Evolutionary conservation across 1,284 basidiomycete species (phyloP).

Genomic region (Blastosporella zonata): DNA sequence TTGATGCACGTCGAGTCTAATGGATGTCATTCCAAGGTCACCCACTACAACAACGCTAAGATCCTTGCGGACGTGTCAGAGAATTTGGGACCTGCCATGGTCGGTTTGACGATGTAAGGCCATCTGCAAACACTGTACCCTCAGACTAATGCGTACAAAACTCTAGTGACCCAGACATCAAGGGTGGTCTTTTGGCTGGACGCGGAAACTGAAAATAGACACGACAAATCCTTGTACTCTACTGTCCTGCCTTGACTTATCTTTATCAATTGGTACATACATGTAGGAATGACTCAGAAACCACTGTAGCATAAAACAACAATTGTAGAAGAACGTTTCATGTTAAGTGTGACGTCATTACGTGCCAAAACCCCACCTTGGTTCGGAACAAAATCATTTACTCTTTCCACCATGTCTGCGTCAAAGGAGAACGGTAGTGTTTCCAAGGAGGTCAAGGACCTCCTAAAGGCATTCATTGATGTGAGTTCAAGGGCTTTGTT

Average conservation of each 20-base stretch:
- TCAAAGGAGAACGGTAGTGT: not conserved
- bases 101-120: slow-evolving; percentile 84
- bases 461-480: slow-evolving; percentile 34
- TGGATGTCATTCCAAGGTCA: slow-evolving; percentile 53
- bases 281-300: not conserved
- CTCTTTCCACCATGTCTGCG: slow-evolving; percentile 12
- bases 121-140: slow-evolving; percentile 1
- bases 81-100: slow-evolving; percentile 89
- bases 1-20: slow-evolving; percentile 5
- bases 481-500: slow-evolving; percentile 22
- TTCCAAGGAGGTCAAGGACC: slow-evolving; percentile 15
- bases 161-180: slow-evolving; percentile 55
- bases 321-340: not conserved
- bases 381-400: not conserved
- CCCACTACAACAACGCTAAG: slow-evolving; percentile 94
- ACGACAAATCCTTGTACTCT: not conserved
- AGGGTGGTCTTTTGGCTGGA: slow-evolving; percentile 57
- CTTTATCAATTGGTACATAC: not conserved
- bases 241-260: not conserved
- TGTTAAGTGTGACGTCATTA: slow-evolving; percentile 15
- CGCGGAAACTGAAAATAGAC: slow-evolving; percentile 34
- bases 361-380: not conserved
- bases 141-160: slow-evolving; percentile 8
- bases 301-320: not conserved
- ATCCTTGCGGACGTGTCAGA: slow-evolving; percentile 87